Percentiles rank a stretch among this genome's conserved stretches.
Conservation (phyloP, 441 rosid genomes). For the Melastoma candidum region DNA sequence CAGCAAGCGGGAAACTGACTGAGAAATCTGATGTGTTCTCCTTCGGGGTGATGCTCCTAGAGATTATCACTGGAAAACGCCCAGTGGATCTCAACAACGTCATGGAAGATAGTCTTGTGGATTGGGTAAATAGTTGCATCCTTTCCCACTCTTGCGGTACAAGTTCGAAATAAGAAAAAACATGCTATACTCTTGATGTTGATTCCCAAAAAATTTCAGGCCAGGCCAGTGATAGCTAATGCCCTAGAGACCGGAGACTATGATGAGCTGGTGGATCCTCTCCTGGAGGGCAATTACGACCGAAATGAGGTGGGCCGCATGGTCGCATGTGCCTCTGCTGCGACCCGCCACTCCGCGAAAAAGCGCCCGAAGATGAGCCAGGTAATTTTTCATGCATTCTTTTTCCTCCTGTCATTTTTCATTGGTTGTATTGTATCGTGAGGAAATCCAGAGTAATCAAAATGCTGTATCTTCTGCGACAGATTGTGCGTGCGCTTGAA, state of each 20-base stretch:
- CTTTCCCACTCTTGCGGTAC: background rate
- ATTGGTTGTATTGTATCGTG: too few species aligned
- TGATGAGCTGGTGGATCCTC: slow-evolving; percentile 38
- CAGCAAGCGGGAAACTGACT: slow-evolving; percentile 77
- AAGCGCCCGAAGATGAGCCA: slow-evolving; percentile 97
- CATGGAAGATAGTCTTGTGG: slow-evolving; percentile 88
- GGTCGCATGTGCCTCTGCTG: slow-evolving; percentile 74
- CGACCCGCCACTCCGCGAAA: slow-evolving; percentile 76
- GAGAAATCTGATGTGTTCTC: slow-evolving; percentile 96
- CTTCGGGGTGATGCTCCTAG: slow-evolving; percentile 84
- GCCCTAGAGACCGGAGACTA: slow-evolving; percentile 47
- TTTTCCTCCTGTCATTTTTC: too few species aligned
- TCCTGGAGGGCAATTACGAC: slow-evolving; percentile 49
- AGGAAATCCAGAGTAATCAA: too few species aligned
- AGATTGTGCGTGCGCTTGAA: slow-evolving; percentile 85
- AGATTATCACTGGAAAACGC: slow-evolving; percentile 63
- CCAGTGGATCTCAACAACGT: slow-evolving; percentile 50
- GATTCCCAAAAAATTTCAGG: slow-evolving; percentile 24
- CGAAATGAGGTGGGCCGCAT: slow-evolving; percentile 58
- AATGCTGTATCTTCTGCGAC: background rate
- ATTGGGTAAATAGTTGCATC: slow-evolving; percentile 47
- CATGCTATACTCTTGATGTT: background rate
- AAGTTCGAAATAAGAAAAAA: background rate
- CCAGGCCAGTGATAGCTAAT: slow-evolving; percentile 46
- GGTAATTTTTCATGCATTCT: slow-evolving; percentile 20